Base-by-base conservation (phyloP, 139 green algal genomes). In the Closterium sp. region DNA sequence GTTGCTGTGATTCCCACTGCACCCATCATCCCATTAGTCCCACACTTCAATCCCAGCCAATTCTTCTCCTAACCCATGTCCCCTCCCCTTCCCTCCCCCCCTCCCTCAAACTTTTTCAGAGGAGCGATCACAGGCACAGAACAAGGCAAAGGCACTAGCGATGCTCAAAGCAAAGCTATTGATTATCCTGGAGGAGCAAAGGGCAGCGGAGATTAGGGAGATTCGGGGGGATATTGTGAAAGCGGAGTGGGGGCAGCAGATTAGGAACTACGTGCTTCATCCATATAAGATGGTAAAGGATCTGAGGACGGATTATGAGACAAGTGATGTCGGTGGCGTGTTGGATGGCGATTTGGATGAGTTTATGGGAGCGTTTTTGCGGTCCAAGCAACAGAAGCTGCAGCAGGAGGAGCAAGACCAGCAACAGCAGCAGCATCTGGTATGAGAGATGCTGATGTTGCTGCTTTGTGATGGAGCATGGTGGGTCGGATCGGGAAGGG, bases 281-380 rank as follows among this genome's bases (percentile, higher is more conserved):
- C 98, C 98, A 0, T 99, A 99, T 95, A 97, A 98, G 90, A 91
- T 99, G 84, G 97, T 99, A 32, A 99, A 99, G 93, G 97, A 99
- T 93, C 90, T 97, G n/a, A 92, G 97, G 28, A 96, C 95, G 16
- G 94, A 93, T 0, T 36, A 30, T 35, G 97, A 98, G 86, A 98
- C 95, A 6, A 64, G 84, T 9, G 90, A 93, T 66, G 84, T 87
- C 3, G 81, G 3, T 0, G 95, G 31, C 0, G 96, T 99, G 33
- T 92, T 99, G 94, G 97, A 98, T 84, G 97, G 97, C 0, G 93
- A 95, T 64, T 33, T 95, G 19, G 93, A 95, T 38, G 35, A 85
- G 9, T 93, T 95, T 76, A 87, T 93, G 35, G 83, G 85, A 28
- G 55, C 9, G n/a, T 95, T 84, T 84, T 86, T 95, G 83, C 83